phyloP scores from a whole-genome alignment of 805 yeast species.

The Monosporozyma unispora region DNA sequence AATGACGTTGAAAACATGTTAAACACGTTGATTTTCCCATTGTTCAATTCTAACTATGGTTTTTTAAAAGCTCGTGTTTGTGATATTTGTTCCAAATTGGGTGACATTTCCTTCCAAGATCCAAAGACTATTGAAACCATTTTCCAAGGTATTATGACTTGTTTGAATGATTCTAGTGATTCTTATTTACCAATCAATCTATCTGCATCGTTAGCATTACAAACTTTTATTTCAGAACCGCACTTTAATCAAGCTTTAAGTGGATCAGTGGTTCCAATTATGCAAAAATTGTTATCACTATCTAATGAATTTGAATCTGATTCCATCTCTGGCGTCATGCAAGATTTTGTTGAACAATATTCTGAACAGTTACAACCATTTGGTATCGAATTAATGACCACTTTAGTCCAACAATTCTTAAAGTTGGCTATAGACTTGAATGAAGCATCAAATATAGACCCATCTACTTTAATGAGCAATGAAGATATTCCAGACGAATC shows the following conservation, averaged over 20 bases:
- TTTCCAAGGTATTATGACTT: slow-evolving; percentile 38
- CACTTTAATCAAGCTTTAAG: slow-evolving; percentile 63
- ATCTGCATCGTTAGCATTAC: slow-evolving; percentile 79
- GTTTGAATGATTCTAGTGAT: slow-evolving; percentile 35
- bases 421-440: slow-evolving; percentile 58
- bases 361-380: slow-evolving; percentile 87
- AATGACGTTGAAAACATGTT: slow-evolving; percentile 64
- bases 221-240: slow-evolving; percentile 58
- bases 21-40: slow-evolving; percentile 57
- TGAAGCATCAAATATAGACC: slow-evolving; percentile 46
- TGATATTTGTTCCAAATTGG: slow-evolving; percentile 56
- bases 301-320: slow-evolving; percentile 83
- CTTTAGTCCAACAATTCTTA: slow-evolving; percentile 66
- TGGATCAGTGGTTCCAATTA: slow-evolving; percentile 62
- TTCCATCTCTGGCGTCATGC: slow-evolving; percentile 82
- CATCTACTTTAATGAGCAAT: slow-evolving; percentile 29
- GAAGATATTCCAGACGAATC: slow-evolving; percentile 36
- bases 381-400: slow-evolving; percentile 58
- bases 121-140: slow-evolving; percentile 31
- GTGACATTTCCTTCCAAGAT: slow-evolving; percentile 46
- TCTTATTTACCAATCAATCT: slow-evolving; percentile 63
- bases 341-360: slow-evolving; percentile 86
- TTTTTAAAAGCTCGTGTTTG: slow-evolving; percentile 72
- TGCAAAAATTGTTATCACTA: slow-evolving; percentile 67
- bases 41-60: slow-evolving; percentile 48